These are phyloP conservation scores for Scedosporium minutisporum DNA, from an alignment of 2,329 filamentous ascomycete genomes.

Conservation along the genomic window DNA sequence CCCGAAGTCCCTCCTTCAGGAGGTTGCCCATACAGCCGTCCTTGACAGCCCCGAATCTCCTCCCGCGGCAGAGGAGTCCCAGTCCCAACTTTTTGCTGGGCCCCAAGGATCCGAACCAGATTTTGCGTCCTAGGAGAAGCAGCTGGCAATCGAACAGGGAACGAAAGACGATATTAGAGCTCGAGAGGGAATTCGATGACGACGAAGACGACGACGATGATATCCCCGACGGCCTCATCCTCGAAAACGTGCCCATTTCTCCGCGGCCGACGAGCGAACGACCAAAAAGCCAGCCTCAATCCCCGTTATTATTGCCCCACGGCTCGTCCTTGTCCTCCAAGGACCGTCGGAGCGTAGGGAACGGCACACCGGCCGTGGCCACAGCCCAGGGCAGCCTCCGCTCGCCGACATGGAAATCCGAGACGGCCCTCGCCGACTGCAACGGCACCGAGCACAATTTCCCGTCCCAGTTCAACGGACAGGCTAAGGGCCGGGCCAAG, in stretches of 20 bases:
- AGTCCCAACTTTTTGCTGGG: constrained; percentile 39
- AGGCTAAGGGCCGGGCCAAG: constrained; percentile 48
- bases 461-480: constrained; percentile 22
- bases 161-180: constrained; percentile 58
- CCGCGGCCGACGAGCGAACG: constrained; percentile 54
- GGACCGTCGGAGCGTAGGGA: constrained; percentile 46
- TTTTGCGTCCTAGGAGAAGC: constrained; percentile 40
- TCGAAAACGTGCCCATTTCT: constrained; percentile 76
- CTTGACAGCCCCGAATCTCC: constrained; percentile 14
- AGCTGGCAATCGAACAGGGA: constrained; percentile 62
- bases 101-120: constrained; percentile 30
- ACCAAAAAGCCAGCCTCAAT: constrained; percentile 41
- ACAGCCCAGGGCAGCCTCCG: constrained; percentile 49
- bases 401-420: constrained; percentile 45
- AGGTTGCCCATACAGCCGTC: constrained; percentile 16
- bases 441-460: constrained; percentile 14
- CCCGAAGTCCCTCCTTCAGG: constrained; percentile 8
- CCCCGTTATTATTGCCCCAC: constrained; percentile 33
- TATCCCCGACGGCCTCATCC: constrained; percentile 67
- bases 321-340: constrained; percentile 15
- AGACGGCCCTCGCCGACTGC: constrained; percentile 24
- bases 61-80: constrained; percentile 37
- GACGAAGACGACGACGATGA: constrained; percentile 63
- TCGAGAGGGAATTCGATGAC: constrained; percentile 67
- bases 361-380: constrained; percentile 52